Conservation (phyloP, 164 flowering plant genomes). For the Houttuynia cordata region DNA sequence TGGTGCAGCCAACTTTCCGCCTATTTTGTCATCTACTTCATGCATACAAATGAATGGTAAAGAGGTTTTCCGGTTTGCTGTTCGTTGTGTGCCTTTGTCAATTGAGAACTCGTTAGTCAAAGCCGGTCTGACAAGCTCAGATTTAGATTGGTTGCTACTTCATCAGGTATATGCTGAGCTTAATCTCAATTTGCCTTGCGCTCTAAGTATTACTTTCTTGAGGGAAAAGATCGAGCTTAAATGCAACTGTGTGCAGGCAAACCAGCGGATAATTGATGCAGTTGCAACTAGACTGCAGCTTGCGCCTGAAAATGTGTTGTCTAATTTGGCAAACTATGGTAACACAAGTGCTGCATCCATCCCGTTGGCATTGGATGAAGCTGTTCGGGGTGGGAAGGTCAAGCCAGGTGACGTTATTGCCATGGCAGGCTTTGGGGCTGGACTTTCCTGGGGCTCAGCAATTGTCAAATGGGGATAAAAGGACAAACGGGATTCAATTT, state of each 20-base stretch:
- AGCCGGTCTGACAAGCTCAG: slow-evolving; percentile 51
- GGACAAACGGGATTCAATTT: neutral
- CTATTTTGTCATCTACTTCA: slow-evolving; percentile 45
- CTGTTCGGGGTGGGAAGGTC: slow-evolving; percentile 74
- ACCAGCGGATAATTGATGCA: slow-evolving; percentile 86
- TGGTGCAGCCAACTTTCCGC: slow-evolving; percentile 51
- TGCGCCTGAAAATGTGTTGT: slow-evolving; percentile 57
- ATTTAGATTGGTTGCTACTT: slow-evolving; percentile 84
- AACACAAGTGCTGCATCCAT: slow-evolving; percentile 97
- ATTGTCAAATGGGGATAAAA: slow-evolving; percentile 71
- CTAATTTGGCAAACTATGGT: slow-evolving; percentile 84
- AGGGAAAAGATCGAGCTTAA: neutral
- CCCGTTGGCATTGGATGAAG: slow-evolving; percentile 90
- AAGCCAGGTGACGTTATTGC: slow-evolving; percentile 65
- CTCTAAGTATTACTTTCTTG: neutral
- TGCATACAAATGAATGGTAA: slow-evolving; percentile 87
- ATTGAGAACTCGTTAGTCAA: slow-evolving; percentile 60
- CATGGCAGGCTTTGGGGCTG: slow-evolving; percentile 86
- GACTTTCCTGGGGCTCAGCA: slow-evolving; percentile 93
- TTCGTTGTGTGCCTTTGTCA: slow-evolving; percentile 70
- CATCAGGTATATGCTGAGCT: slow-evolving; percentile 64
- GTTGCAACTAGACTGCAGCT: slow-evolving; percentile 63
- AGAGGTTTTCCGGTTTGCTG: slow-evolving; percentile 93
- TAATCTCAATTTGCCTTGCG: neutral
- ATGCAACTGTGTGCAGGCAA: slow-evolving; percentile 50